Evolutionary conservation across 192 early-diverging fungal genomes (phyloP), one percentile per base, ranked within the genome.

Genomic region (Podochytrium sp.): DNA sequence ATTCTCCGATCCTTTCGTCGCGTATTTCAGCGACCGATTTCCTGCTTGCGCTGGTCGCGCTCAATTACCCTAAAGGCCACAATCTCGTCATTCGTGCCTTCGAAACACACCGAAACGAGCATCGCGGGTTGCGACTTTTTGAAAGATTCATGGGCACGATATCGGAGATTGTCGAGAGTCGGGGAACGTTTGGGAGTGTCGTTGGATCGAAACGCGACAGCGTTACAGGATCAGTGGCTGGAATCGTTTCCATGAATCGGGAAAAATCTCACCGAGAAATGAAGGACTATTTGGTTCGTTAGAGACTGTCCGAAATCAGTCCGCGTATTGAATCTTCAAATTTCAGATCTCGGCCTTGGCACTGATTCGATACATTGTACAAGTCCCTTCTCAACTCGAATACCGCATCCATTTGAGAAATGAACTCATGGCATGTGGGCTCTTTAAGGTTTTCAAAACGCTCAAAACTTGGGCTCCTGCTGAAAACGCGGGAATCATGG

Each of bases 41-140:
- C 49, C 71, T 84, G 2, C 55, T 84, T 18, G 80, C 78, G 1
- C 69, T 84, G 0, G 76, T 82, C 14, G 78, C 78, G 0, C 56
- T 84, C 25, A 74, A 81, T 37, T 82, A 82, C 55, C 80, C 80
- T 18, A 66, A 65, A n/a, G 83, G 83, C 20, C 83, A 84, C 62
- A 56, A 73, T 42, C 67, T 84, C 2, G 83, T 84, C 3, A 75
- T 82, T 58, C 33, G 65, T 25, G 78, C 78, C 16, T 78, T 84
- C 67, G 74, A 80, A n/a, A 55, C 76, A 39, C 78, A 80, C 47
- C 74, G 77, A 4, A 40, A 20, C 2, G 55, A 47, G 12, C 27
- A 56, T 20, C 37, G 58, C 7, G 63, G 65, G 5, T n/a, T 68
- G 51, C 63, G 69, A 7, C 64, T 77, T 10, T 84, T 84, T 49